Conservation (phyloP, 1,284 basidiomycete species). For the Coriolopsis trogii region DNA sequence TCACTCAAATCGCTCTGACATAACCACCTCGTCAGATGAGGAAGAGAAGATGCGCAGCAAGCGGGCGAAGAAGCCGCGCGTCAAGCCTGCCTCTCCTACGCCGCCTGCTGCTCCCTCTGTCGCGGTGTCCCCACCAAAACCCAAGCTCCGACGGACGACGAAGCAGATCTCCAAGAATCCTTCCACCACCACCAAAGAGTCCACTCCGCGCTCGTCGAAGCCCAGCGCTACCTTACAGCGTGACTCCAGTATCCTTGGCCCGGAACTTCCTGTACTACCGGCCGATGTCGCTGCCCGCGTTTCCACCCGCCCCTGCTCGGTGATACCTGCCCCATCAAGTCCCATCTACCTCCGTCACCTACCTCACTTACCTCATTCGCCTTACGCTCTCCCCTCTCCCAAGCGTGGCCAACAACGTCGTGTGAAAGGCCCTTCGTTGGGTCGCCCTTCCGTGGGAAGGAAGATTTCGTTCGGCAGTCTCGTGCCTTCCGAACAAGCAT, state of each 20-base stretch:
- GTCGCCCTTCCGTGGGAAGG: constrained; percentile 36
- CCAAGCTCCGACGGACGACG: constrained; percentile 19
- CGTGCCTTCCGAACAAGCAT: constrained; percentile 35
- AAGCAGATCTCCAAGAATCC: constrained; percentile 23
- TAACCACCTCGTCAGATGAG: constrained; percentile 73
- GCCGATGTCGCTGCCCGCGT: too few relatives aligned
- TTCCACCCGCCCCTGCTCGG: too few relatives aligned
- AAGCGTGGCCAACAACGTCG: constrained; percentile 22
- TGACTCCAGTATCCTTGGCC: constrained; percentile 63
- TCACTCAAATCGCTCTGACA: constrained; percentile 34
- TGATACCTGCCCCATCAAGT: too few relatives aligned
- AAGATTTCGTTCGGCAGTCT: constrained; percentile 55
- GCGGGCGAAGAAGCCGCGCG: constrained; percentile 65
- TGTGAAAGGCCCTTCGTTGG: constrained; percentile 25
- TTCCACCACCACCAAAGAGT: constrained; percentile 16
- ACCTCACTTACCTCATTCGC: too few relatives aligned
- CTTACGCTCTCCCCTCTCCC: too few relatives aligned
- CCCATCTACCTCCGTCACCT: too few relatives aligned
- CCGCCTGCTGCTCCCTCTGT: constrained; percentile 27
- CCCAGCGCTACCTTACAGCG: constrained; percentile 49
- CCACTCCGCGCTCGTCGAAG: constrained; percentile 26
- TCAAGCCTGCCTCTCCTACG: constrained; percentile 41
- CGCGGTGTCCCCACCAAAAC: constrained; percentile 15
- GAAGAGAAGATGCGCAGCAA: constrained; percentile 67
- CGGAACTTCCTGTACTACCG: constrained; percentile 43